Evolutionary conservation across 2,329 filamentous ascomycete genomes (phyloP).

Genomic region (Venturia oleaginea): DNA sequence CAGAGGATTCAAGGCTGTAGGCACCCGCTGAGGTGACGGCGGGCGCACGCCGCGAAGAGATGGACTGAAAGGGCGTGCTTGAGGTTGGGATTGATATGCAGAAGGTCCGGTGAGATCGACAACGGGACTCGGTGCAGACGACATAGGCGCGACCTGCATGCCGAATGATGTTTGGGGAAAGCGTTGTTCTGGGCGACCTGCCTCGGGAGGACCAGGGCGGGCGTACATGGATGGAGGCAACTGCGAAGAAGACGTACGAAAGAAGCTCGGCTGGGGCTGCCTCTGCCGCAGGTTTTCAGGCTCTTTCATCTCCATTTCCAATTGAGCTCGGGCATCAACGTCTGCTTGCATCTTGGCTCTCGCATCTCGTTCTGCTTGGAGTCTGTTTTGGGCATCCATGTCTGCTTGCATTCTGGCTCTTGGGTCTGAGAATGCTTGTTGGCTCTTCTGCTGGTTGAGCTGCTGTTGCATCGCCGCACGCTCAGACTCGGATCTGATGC

Average conservation of each 20-base stretch:
- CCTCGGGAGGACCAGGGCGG: background rate
- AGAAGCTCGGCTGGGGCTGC: background rate
- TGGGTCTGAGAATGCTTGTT: background rate
- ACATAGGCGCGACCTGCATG: conserved; percentile 3
- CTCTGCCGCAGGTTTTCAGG: background rate
- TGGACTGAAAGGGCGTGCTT: background rate
- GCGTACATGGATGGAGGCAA: background rate
- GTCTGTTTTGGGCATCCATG: background rate
- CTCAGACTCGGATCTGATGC: background rate
- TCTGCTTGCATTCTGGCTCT: background rate
- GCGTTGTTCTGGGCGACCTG: background rate
- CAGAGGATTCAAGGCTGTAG: background rate
- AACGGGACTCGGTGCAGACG: background rate
- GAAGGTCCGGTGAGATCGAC: conserved; percentile 10
- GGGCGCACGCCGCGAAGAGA: conserved; percentile 1
- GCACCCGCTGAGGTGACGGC: conserved; percentile 1
- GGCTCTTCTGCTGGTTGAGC: background rate
- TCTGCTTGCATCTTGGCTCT: conserved; percentile 4
- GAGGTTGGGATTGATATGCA: conserved; percentile 1
- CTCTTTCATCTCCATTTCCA: background rate
- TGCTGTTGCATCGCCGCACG: conserved; percentile 1
- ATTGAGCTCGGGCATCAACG: background rate
- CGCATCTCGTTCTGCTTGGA: background rate
- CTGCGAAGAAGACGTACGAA: background rate
- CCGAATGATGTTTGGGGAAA: background rate